These are phyloP conservation scores for Talaromyces sp. DNA, from an alignment of 2,329 filamentous ascomycete genomes.

Conservation along the genomic window DNA sequence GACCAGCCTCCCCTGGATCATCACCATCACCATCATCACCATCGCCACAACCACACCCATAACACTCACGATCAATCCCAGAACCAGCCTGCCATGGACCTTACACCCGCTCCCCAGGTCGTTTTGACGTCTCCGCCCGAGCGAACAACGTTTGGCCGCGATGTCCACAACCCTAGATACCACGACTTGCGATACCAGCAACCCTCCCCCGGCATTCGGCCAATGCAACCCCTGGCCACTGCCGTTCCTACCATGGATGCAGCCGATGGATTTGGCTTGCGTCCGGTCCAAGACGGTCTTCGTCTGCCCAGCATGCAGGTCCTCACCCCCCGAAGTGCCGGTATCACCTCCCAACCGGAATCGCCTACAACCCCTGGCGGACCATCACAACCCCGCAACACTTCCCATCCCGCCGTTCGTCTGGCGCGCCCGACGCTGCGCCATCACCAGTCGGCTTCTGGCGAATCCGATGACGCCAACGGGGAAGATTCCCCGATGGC, in stretches of 20 bases:
- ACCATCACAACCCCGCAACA: conserved; percentile 53
- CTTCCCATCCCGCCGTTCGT: conserved; percentile 50
- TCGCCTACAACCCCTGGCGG: conserved; percentile 81
- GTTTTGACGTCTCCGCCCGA: conserved; percentile 67
- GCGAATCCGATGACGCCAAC: conserved; percentile 79
- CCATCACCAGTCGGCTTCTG: conserved; percentile 81
- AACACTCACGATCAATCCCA: conserved; percentile 2
- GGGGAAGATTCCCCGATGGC: conserved; percentile 74
- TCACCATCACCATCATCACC: conserved; percentile 8
- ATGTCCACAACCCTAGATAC: conserved; percentile 45
- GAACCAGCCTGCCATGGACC: conserved; percentile 26
- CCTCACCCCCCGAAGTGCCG: conserved; percentile 32
- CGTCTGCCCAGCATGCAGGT: conserved; percentile 69
- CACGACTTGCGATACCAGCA: conserved; percentile 35
- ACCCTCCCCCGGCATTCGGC: conserved; percentile 47
- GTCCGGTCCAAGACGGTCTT: conserved; percentile 75
- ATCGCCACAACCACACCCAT: conserved; percentile 5
- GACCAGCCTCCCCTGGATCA: conserved; percentile 45
- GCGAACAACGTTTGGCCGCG: conserved; percentile 57
- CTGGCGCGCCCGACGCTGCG: conserved; percentile 77
- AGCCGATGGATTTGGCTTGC: conserved; percentile 64
- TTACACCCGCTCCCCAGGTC: conserved; percentile 55
- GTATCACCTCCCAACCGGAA: conserved; percentile 79
- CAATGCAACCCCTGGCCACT: conserved; percentile 61
- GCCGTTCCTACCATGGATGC: conserved; percentile 62